Evolutionary conservation across 2,329 filamentous ascomycete species (phyloP).

Genomic region (Immersiporthe knoxdaviesiana): DNA sequence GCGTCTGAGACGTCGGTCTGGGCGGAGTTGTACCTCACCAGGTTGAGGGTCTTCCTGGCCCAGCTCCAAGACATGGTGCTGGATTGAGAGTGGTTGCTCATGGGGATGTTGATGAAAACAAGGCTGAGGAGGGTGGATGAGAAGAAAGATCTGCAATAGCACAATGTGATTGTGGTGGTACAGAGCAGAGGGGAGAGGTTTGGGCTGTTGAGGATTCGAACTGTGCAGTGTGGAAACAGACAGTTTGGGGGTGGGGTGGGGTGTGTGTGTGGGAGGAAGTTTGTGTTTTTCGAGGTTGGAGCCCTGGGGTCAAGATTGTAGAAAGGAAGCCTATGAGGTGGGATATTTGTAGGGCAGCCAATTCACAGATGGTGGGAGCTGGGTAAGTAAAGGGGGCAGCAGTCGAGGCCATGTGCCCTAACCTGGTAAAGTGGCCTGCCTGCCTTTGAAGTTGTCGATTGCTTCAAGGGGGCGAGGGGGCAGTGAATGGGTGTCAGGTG

Average conservation of each 20-base stretch:
- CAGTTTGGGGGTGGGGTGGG: not conserved
- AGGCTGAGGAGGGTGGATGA: conserved; percentile 6
- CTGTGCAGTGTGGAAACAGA: not conserved
- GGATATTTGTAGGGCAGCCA: not conserved
- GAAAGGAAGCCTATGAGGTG: not conserved
- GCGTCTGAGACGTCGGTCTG: not conserved
- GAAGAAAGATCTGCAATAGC: conserved; percentile 13
- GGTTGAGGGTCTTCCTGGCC: conserved; percentile 38
- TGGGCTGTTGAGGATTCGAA: not conserved
- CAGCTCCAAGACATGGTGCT: conserved; percentile 16
- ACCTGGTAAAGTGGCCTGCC: not conserved
- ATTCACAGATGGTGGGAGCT: not conserved
- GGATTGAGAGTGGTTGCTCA: not conserved
- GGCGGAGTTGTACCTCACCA: conserved; percentile 8
- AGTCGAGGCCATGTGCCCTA: not conserved
- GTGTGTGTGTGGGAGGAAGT: not conserved
- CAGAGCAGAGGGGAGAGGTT: not conserved
- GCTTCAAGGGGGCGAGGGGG: not conserved
- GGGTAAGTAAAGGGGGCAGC: not conserved
- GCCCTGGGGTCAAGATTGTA: not conserved
- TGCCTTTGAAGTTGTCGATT: not conserved
- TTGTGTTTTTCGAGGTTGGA: not conserved
- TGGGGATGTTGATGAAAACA: not conserved
- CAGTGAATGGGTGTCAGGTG: not conserved
- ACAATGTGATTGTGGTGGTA: conserved; percentile 17